Evolutionary conservation across 2,329 filamentous ascomycete genomes (phyloP).

Genomic region (Paecilomyces sp.): DNA sequence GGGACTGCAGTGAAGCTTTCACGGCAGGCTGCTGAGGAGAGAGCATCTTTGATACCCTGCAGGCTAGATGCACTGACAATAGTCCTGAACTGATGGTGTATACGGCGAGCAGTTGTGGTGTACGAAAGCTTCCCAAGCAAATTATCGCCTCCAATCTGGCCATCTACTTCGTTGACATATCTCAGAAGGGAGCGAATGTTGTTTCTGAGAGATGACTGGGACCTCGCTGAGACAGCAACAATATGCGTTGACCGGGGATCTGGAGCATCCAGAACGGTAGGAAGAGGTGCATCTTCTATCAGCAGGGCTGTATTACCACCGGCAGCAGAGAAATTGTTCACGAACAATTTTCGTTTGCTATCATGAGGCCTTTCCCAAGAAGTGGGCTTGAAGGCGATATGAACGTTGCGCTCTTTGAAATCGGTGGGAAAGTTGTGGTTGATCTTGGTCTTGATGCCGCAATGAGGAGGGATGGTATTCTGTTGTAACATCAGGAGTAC

Average conservation of each 20-base stretch:
- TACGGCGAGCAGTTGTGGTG: constrained; percentile 55
- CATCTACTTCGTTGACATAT: constrained; percentile 46
- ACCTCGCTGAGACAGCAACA: constrained; percentile 54
- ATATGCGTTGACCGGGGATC: constrained; percentile 53
- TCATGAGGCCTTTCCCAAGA: constrained; percentile 20
- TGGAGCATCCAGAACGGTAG: constrained; percentile 13
- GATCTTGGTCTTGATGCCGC: constrained; percentile 53
- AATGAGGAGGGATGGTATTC: constrained; percentile 57
- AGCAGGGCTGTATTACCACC: constrained; percentile 65
- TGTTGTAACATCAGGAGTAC: constrained; percentile 60
- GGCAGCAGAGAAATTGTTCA: constrained; percentile 66
- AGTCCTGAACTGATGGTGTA: constrained; percentile 35
- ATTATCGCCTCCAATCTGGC: constrained; percentile 22
- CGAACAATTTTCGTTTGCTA: constrained; percentile 31
- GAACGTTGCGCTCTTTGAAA: constrained; percentile 23
- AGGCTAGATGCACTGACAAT: constrained; percentile 22
- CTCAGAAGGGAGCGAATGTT: constrained; percentile 51
- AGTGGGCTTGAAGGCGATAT: constrained; percentile 39
- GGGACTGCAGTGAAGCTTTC: constrained; percentile 21
- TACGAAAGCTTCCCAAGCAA: constrained; percentile 56
- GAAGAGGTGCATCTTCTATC: constrained; percentile 53
- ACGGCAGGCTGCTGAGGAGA: constrained; percentile 14
- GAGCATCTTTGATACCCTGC: constrained; percentile 19
- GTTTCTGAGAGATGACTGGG: constrained; percentile 37
- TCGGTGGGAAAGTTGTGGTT: constrained; percentile 28